phyloP scores from a whole-genome alignment of 768 basidiomycete genomes.

The Amanita polypyramis region DNA sequence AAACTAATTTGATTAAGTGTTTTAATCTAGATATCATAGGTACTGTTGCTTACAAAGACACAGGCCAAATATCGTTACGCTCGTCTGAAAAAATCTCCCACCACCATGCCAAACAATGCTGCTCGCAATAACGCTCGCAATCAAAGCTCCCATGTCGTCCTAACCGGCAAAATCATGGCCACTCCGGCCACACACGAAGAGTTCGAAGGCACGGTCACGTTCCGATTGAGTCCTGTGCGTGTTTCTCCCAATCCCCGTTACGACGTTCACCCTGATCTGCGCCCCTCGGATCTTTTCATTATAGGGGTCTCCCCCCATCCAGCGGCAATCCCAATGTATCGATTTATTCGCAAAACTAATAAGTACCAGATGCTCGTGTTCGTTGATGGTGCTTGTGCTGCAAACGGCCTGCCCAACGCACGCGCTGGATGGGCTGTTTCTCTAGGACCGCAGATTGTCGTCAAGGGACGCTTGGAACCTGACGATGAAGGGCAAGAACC shows the following conservation, averaged over 20 bases:
- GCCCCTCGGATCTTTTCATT: background rate
- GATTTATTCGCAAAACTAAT: background rate
- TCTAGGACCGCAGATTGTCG: background rate
- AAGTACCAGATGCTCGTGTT: background rate
- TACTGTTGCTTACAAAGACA: too few species aligned
- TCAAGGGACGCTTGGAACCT: background rate
- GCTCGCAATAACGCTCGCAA: too few species aligned
- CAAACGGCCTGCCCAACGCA: background rate
- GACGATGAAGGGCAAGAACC: background rate
- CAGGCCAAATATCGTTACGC: too few species aligned
- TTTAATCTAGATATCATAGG: too few species aligned
- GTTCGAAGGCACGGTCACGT: too few species aligned
- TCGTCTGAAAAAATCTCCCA: too few species aligned
- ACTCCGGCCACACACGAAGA: too few species aligned
- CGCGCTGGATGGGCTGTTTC: background rate
- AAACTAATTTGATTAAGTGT: too few species aligned
- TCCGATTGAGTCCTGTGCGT: too few species aligned
- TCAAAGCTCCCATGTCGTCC: too few species aligned
- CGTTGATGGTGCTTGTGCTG: background rate
- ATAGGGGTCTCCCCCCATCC: background rate
- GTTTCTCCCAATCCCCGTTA: background rate
- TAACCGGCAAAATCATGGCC: too few species aligned
- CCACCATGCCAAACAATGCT: too few species aligned
- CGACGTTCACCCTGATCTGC: constrained; percentile 9
- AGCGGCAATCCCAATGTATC: background rate